Conservation (phyloP, 805 yeast species). For the Barnettozyma botsteinii region DNA sequence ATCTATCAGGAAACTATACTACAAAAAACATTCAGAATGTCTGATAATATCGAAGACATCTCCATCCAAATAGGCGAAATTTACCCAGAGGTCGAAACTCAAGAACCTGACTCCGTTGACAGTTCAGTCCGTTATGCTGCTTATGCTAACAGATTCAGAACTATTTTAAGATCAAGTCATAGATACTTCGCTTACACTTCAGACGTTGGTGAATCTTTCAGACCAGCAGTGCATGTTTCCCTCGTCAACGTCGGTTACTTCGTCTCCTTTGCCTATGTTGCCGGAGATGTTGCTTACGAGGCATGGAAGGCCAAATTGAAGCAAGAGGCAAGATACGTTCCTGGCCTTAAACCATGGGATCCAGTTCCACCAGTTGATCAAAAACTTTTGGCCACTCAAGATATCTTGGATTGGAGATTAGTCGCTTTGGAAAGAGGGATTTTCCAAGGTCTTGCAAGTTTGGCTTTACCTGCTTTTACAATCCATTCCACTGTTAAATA, state of each 20-base stretch:
- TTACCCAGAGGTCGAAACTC: constrained; percentile 11
- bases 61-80: constrained; percentile 11
- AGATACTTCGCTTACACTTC: constrained; percentile 83
- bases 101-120: constrained; percentile 36
- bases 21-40: neutral
- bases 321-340: constrained; percentile 56
- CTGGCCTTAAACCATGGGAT: constrained; percentile 68
- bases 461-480: constrained; percentile 85
- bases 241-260: constrained; percentile 65
- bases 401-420: constrained; percentile 52
- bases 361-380: constrained; percentile 35
- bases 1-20: too few relatives aligned
- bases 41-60: constrained; percentile 9
- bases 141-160: constrained; percentile 68
- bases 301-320: constrained; percentile 67
- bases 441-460: constrained; percentile 76
- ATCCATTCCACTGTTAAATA: constrained; percentile 73
- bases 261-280: constrained; percentile 67
- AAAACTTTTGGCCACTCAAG: constrained; percentile 25
- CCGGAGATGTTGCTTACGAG: constrained; percentile 70
- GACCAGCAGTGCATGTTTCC: constrained; percentile 71
- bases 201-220: constrained; percentile 80
- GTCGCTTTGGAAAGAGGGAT: constrained; percentile 65
- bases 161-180: constrained; percentile 66
- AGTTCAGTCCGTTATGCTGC: constrained; percentile 68